Conservation (phyloP, 257 asterid species). For the Jacaranda mimosifolia region DNA sequence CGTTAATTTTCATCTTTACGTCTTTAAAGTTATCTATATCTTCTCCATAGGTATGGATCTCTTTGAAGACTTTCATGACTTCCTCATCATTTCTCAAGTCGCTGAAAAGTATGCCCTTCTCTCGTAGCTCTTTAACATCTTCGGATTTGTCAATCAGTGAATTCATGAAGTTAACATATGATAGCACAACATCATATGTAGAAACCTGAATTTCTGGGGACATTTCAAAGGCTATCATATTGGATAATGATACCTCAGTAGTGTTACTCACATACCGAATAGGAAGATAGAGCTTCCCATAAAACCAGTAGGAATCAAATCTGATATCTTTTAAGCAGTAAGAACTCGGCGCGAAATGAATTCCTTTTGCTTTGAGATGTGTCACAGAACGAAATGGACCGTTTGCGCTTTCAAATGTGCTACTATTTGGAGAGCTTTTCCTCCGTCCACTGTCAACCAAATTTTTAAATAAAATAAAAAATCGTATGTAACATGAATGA, state of each 20-base stretch:
- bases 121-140: slow-evolving; percentile 42
- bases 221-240: slow-evolving; percentile 48
- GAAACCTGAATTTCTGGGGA: slow-evolving; percentile 19
- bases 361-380: slow-evolving; percentile 38
- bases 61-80: slow-evolving; percentile 39
- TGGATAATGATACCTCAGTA: slow-evolving; percentile 18
- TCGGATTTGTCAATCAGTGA: slow-evolving; percentile 38
- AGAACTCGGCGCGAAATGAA: slow-evolving; percentile 33
- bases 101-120: slow-evolving; percentile 38
- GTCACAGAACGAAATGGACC: slow-evolving; percentile 17
- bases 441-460: no score
- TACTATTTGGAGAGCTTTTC: background rate
- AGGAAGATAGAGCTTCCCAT: slow-evolving; percentile 29
- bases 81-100: slow-evolving; percentile 42
- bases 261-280: background rate
- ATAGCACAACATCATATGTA: background rate
- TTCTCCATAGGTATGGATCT: slow-evolving; percentile 39
- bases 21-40: slow-evolving; percentile 9
- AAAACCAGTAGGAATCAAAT: background rate
- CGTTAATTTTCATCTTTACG: slow-evolving; percentile 34
- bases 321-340: slow-evolving; percentile 24
- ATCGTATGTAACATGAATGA: no score
- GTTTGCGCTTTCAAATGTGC: background rate
- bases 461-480: no score
- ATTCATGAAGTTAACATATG: slow-evolving; percentile 49